Base-by-base conservation (phyloP, 805 yeast species). In the Sugiyamaella valdiviana region DNA sequence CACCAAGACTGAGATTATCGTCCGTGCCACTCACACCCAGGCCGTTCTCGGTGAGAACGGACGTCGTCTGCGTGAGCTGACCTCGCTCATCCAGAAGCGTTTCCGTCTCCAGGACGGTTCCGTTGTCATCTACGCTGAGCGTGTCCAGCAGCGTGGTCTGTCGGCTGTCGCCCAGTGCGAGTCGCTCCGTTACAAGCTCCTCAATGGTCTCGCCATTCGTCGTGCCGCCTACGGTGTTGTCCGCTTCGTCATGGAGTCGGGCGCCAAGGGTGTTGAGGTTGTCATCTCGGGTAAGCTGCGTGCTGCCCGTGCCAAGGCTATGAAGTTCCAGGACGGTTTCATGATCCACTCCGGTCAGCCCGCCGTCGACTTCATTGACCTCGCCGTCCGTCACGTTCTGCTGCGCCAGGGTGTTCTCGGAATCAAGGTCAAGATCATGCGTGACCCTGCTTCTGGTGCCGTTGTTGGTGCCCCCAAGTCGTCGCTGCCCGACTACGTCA, bases 321-420 rank as follows among this genome's bases (percentile, higher is more conserved):
- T 93, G 95, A 93, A 93, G 80, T 93, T 91, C 84, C 85, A 93
- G 73, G 98, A 91, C 74, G 99, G 99, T 82, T 93, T 93, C 96
- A 87, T 93, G 93, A 93, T 93, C 83, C 99, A 93, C 93, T 89
- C 97, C 70, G 99, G 99, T 87, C 99, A 93, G 82, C 99, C 99
- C 78, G 93, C 91, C 75, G 83, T 79, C 65, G 99, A 93, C 73
- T 93, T 93, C 85, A 93, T 93, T 72, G 99, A 93, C 77, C 77
- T 82, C 72, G 99, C 99, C 67, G 90, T 95, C 74, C 90, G 99
- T 79, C 98, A 93, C 91, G 98, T 91, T 68, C 81, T 93, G 74
- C 85, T 93, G 82, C 90, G 98, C 83, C 98, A 93, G 80, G 99
- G 99, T 88, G 98, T 93, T 62, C 83, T 93, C 72, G 99, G 99